Evolutionary conservation across 1,284 basidiomycete genomes (phyloP).

Genomic region (Leccinum griseonigrum): DNA sequence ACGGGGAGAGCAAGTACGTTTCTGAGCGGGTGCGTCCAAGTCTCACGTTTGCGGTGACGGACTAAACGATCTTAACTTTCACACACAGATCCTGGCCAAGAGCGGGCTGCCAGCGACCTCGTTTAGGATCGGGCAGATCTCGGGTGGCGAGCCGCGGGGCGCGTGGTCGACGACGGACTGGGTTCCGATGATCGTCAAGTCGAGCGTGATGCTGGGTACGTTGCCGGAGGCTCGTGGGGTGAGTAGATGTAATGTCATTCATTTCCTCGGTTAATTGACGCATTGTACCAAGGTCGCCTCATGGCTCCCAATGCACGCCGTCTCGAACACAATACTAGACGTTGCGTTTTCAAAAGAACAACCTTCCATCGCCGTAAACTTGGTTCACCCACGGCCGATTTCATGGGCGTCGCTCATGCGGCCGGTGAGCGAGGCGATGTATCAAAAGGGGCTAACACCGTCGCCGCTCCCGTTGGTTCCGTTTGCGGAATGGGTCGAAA

Average conservation of each 20-base stretch:
- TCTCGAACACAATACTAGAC: conserved; percentile 24
- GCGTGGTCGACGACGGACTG: conserved; percentile 25
- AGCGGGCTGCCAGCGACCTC: conserved; percentile 20
- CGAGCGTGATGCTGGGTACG: conserved; percentile 20
- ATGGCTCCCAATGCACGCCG: conserved; percentile 30
- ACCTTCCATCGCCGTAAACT: conserved; percentile 20
- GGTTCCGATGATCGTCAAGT: conserved; percentile 27
- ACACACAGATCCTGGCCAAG: conserved; percentile 15
- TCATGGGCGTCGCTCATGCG: conserved; percentile 24
- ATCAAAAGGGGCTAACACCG: conserved; percentile 10
- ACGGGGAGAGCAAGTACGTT: conserved; percentile 27
- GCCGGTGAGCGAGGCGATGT: conserved; percentile 16
- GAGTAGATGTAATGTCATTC: background rate
- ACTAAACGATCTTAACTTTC: background rate
- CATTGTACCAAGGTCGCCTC: conserved; percentile 17
- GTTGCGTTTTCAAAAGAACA: conserved; percentile 20
- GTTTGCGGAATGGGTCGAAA: conserved; percentile 24
- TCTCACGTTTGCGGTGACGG: background rate
- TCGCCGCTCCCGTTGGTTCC: conserved; percentile 21
- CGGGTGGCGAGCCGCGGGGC: conserved; percentile 18
- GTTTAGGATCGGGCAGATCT: conserved; percentile 25
- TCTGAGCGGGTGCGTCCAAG: conserved; percentile 24
- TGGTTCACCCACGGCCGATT: conserved; percentile 29
- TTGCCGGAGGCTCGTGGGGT: conserved; percentile 25
- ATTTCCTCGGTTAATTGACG: background rate